These are phyloP conservation scores for Inosperma sp. DNA, from an alignment of 768 basidiomycete species.

Conservation along the genomic window DNA sequence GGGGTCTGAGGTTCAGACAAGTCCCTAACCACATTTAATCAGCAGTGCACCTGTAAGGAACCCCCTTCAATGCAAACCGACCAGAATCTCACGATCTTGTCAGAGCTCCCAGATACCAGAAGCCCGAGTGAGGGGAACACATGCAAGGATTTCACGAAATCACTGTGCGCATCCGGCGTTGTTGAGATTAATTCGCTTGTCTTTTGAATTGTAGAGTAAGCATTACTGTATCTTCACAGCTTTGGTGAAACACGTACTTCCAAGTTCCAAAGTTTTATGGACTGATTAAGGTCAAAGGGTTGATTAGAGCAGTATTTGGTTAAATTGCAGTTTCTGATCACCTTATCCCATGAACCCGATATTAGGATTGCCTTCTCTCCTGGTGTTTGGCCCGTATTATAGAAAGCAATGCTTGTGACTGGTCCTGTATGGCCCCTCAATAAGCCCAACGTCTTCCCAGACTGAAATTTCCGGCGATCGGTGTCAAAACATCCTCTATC, in stretches of 20 bases:
- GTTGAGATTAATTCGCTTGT: conserved; percentile 66
- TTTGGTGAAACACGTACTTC: conserved; percentile 43
- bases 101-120: conserved; percentile 83
- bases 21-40: conserved; percentile 45
- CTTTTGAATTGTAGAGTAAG: conserved; percentile 35
- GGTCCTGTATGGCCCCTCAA: conserved; percentile 87
- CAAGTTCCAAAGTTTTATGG: conserved; percentile 83
- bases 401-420: conserved; percentile 78
- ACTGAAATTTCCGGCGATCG: conserved; percentile 40
- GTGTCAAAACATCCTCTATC: not conserved
- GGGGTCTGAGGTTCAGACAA: conserved; percentile 42
- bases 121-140: conserved; percentile 62
- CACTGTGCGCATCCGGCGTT: conserved; percentile 66
- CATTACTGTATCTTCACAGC: not conserved
- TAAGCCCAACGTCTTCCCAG: conserved; percentile 70
- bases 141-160: conserved; percentile 86
- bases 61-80: conserved; percentile 32
- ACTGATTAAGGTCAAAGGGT: conserved; percentile 39
- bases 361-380: conserved; percentile 55
- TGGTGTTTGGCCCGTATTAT: conserved; percentile 36
- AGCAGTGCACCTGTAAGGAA: not conserved
- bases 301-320: not conserved
- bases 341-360: conserved; percentile 94
- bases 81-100: conserved; percentile 87
- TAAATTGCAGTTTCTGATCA: conserved; percentile 19